Base-by-base conservation (phyloP, 1,284 basidiomycete species). In the Irpex rosettiformis region DNA sequence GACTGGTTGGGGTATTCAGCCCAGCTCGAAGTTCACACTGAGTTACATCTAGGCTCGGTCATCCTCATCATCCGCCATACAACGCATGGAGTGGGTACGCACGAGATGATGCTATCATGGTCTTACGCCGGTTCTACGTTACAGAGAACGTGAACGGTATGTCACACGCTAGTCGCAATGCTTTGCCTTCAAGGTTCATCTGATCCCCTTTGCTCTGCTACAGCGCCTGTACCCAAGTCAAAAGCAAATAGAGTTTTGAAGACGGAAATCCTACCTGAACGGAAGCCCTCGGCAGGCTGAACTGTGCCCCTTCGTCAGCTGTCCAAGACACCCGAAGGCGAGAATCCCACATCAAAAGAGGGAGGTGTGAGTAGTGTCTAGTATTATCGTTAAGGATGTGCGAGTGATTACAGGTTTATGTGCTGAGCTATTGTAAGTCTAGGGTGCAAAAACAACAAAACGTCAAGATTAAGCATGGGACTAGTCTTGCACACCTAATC, bases 91-190 rank as follows among this genome's bases (percentile, higher is more conserved):
- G 92, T 7, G 96, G 96, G 1, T 95, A 91, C 70, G 81, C 85
- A 61, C 82, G 96, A 33, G 94, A 98, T 68, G 94, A 97, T 62
- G 95, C 96, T 5, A 98, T 99, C 70, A 90, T 99, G 87, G 82
- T 97, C 43, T 77, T 99, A 21, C 88, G 97, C 7, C 83, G 91
- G 33, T 99, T 99, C 74, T 99, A 99, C 74, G 84, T 98, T 67
- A 96, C 93, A 0, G 94, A 98, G 72, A 99, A 99, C 71, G 79
- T 80, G 6, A 96, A 96, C 68, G 96, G 96, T 94, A 37, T 16
- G 33, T 16, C 63, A 53, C 7, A 24, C 13, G 40, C 37, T 54
- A 58, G 54, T 59, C 56, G 58, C 62, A 60, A 53, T 54, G 45
- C 37, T 18, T n/a, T n/a, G n/a, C n/a, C n/a, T n/a, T n/a, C n/a